Base-by-base conservation (phyloP, 2,329 filamentous ascomycete species). In the Furcasterigmium furcatum region DNA sequence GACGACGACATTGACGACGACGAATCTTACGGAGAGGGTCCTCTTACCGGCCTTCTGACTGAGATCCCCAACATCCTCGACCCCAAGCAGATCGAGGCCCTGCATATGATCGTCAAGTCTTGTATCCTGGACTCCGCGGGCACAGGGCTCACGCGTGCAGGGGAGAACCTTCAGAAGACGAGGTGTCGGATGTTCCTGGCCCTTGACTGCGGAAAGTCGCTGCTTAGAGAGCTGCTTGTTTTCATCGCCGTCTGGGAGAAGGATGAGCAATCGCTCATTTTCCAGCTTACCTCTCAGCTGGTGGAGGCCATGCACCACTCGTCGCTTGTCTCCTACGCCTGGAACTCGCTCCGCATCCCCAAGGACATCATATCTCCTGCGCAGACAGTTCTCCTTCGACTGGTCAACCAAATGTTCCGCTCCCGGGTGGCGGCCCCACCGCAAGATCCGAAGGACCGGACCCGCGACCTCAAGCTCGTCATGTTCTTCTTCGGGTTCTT, bases 161-260 rank as follows among this genome's bases (percentile, higher is more conserved):
- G 85, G 16, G 87, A 90, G 60, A 95, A 92, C 59, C 84, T 96
- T 67, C 91, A 96, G 64, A 89, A 91, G 50, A 89, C 92, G 2
- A 77, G 92, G 19, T 96, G 91, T 58, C 88, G 95, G 59, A 87
- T 96, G 59, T 80, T 97, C 41, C 73, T 97, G 35, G 91, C 91
- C 0, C 82, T 95, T 49, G 91, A 96, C 59, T 95, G 90, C 51
- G 92, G 92, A 4, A 85, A 91, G 55, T 96, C 95, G 59, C 73
- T 97, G 4, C 74, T 97, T 2, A 79, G 92, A 46, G 92, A 97
- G 64, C 80, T 97, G 58, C 75, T 97, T 36, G 95, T 97, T 47
- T 96, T 96, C 63, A 95, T 96, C 51, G 92, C 92, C 5, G 91
- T 95, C 9, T 97, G 92, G 92, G 92, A 96, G 60, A 84, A 96